Conservation (phyloP, 805 yeast genomes). For the Candida xiaguanensis region DNA sequence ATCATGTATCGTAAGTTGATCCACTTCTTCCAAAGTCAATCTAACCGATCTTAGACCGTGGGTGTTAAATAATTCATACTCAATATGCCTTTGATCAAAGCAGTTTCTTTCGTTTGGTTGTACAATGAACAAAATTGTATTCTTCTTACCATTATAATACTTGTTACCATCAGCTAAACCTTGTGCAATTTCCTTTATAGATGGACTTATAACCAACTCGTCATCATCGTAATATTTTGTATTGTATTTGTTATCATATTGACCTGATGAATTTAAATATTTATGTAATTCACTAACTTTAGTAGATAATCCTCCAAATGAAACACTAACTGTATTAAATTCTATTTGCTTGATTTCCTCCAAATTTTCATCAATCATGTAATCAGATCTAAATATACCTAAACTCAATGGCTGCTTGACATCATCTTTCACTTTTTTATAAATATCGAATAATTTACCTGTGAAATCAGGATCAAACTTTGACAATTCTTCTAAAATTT, state of each 20-base stretch:
- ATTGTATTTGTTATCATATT: slow-evolving; percentile 45
- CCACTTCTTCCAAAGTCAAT: slow-evolving; percentile 60
- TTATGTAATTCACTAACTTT: slow-evolving; percentile 75
- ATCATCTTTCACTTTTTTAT: slow-evolving; percentile 36
- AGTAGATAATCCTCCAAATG: slow-evolving; percentile 87
- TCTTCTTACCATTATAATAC: slow-evolving; percentile 42
- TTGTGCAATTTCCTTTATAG: slow-evolving; percentile 55
- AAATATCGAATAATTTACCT: slow-evolving; percentile 65
- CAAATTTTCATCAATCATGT: slow-evolving; percentile 47
- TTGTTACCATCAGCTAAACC: slow-evolving; percentile 68
- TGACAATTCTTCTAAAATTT: slow-evolving; percentile 52
- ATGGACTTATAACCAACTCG: slow-evolving; percentile 65
- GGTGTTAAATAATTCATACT: slow-evolving; percentile 57
- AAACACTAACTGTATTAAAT: slow-evolving; percentile 92
- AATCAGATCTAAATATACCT: slow-evolving; percentile 89
- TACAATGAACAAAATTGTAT: slow-evolving; percentile 64
- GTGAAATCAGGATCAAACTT: slow-evolving; percentile 73
- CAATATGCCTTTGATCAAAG: slow-evolving; percentile 86
- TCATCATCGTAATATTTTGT: slow-evolving; percentile 42
- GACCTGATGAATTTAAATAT: slow-evolving; percentile 57
- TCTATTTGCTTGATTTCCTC: slow-evolving; percentile 82
- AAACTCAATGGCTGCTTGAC: slow-evolving; percentile 64
- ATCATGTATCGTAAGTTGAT: slow-evolving; percentile 38
- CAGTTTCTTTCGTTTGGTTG: slow-evolving; percentile 86
- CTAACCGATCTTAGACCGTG: slow-evolving; percentile 63